Conservation (phyloP, 2,329 filamentous ascomycete species). For the Trichoderma aggressivum region DNA sequence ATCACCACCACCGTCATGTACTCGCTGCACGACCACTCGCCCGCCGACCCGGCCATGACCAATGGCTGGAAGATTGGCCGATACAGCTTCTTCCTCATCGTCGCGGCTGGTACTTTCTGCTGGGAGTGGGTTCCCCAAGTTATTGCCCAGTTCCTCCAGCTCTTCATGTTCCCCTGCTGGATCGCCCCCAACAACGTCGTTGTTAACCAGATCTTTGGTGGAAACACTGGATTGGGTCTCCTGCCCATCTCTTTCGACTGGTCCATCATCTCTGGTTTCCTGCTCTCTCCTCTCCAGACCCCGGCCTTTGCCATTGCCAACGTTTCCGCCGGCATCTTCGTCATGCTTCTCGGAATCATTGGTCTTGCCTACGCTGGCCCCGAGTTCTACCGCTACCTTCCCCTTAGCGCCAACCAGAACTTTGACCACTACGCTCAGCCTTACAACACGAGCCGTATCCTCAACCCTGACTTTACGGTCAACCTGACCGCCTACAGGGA, state of each 20-base stretch:
- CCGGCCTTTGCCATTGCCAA: constrained; percentile 61
- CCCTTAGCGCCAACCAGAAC: constrained; percentile 50
- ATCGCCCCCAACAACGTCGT: constrained; percentile 58
- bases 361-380: constrained; percentile 50
- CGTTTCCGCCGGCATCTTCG: constrained; percentile 50
- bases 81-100: constrained; percentile 55
- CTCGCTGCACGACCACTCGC: constrained; percentile 59
- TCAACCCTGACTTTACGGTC: constrained; percentile 50
- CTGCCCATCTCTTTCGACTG: constrained; percentile 66
- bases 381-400: constrained; percentile 54
- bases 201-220: constrained; percentile 65
- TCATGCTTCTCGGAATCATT: constrained; percentile 49
- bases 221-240: constrained; percentile 57
- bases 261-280: constrained; percentile 57
- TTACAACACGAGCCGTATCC: constrained; percentile 56
- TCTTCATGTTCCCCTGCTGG: constrained; percentile 61
- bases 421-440: constrained; percentile 57
- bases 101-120: constrained; percentile 47
- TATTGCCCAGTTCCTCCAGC: constrained; percentile 56
- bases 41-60: constrained; percentile 47
- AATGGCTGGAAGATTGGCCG: constrained; percentile 59
- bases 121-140: constrained; percentile 60
- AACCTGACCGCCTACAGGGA: constrained; percentile 53
- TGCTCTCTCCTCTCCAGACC: constrained; percentile 55
- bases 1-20: constrained; percentile 62